Conservation (phyloP, 2,329 filamentous ascomycete genomes). For the Clathrospora elynae region DNA sequence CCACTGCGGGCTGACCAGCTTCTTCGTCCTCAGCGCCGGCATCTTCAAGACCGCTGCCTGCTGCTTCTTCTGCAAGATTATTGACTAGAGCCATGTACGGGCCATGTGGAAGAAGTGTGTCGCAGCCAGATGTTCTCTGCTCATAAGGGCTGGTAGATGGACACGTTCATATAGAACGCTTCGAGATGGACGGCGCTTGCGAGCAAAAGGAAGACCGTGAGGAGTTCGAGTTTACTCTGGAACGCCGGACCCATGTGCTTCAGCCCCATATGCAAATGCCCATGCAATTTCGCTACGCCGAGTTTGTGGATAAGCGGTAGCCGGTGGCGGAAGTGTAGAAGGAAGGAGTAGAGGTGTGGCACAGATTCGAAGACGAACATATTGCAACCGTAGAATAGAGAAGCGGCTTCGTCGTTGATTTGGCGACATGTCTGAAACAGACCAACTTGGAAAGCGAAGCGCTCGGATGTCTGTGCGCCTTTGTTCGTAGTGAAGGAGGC, state of each 20-base stretch:
- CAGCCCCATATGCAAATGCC: too few relatives aligned
- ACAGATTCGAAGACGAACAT: conserved; percentile 4
- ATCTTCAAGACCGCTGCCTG: not conserved
- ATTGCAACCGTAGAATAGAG: conserved; percentile 9
- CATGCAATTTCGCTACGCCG: not conserved
- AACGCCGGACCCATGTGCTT: too few relatives aligned
- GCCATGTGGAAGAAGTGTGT: not conserved
- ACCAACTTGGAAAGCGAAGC: not conserved
- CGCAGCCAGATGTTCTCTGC: not conserved
- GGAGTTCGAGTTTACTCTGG: too few relatives aligned
- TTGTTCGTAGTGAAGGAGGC: not conserved
- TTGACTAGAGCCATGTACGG: not conserved
- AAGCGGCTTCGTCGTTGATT: conserved; percentile 5
- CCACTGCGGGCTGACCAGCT: not conserved
- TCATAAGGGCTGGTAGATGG: not conserved
- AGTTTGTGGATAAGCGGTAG: conserved; percentile 2
- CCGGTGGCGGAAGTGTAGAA: not conserved
- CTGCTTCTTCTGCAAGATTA: not conserved
- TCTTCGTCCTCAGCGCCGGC: not conserved
- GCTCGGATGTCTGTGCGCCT: too few relatives aligned
- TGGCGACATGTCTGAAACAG: not conserved
- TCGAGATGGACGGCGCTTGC: not conserved
- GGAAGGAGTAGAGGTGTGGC: conserved; percentile 3
- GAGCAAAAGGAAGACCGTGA: not conserved
- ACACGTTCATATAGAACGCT: not conserved